Percentiles rank a stretch among this genome's conserved stretches.
Conservation (phyloP, 2,329 filamentous ascomycete genomes). For the Metarhizium robertsii region DNA sequence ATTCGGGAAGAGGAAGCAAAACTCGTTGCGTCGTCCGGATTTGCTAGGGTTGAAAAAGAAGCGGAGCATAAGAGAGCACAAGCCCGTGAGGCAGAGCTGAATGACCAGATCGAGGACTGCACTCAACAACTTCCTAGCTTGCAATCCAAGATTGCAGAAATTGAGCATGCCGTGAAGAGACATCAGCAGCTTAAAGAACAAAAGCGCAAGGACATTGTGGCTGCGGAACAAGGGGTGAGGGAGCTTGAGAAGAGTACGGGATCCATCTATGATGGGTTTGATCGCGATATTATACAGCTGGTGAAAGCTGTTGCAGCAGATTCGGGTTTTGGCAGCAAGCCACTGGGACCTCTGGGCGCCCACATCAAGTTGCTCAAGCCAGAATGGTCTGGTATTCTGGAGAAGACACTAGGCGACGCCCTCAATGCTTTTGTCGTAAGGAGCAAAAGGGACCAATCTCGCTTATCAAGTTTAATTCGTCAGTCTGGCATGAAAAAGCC, state of each 20-base stretch:
- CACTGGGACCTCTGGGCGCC: conserved; percentile 75
- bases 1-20: conserved; percentile 49
- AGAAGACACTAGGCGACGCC: conserved; percentile 60
- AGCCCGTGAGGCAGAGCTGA: conserved; percentile 16
- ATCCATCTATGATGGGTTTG: conserved; percentile 55
- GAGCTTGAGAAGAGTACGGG: conserved; percentile 48
- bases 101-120: conserved; percentile 17
- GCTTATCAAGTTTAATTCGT: conserved; percentile 57
- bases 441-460: conserved; percentile 64
- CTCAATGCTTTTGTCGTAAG: conserved; percentile 76
- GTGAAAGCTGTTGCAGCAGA: conserved; percentile 63
- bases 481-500: conserved; percentile 41
- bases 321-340: conserved; percentile 55
- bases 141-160: conserved; percentile 21
- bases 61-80: conserved; percentile 35
- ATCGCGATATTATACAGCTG: conserved; percentile 51
- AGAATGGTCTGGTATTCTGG: conserved; percentile 75
- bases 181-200: conserved; percentile 22
- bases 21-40: conserved; percentile 60
- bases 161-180: conserved; percentile 20
- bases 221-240: conserved; percentile 34
- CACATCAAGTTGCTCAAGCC: conserved; percentile 69
- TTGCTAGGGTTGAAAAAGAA: conserved; percentile 53
- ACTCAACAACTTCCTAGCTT: conserved; percentile 24
- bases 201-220: conserved; percentile 46